Evolutionary conservation across 176 grass and related monocot species (phyloP).

Genomic region (Typha latifolia): DNA sequence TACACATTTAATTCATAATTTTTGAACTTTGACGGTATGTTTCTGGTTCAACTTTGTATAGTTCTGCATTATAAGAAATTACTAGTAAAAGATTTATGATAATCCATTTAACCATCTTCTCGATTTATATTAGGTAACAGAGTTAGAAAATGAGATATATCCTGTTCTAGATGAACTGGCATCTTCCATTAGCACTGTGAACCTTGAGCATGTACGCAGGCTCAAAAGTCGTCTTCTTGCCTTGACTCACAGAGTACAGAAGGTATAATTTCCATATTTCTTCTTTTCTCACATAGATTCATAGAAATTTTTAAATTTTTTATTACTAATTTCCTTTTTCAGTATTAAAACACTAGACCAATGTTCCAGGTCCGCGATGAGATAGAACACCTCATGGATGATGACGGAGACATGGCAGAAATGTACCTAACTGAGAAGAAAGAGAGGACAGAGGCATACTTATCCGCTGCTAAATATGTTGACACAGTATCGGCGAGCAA

Average conservation of each 20-base stretch:
- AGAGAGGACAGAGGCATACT: conserved; percentile 41
- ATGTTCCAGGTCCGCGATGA: conserved; percentile 71
- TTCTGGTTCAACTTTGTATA: too few species aligned
- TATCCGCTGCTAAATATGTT: conserved; percentile 35
- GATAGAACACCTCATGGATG: conserved; percentile 94
- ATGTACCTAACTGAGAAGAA: conserved; percentile 98
- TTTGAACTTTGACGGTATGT: too few species aligned
- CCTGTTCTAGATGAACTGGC: conserved; percentile 84
- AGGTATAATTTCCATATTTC: conserved; percentile 35
- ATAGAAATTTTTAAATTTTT: conserved; percentile 12
- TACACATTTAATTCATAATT: too few species aligned
- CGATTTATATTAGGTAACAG: conserved; percentile 53
- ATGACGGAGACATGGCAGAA: conserved; percentile 98
- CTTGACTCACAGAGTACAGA: conserved; percentile 87
- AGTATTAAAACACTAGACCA: neutral
- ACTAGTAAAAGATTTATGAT: too few species aligned
- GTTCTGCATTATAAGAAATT: too few species aligned
- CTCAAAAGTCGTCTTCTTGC: conserved; percentile 89
- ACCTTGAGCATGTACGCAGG: conserved; percentile 66
- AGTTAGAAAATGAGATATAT: conserved; percentile 84
- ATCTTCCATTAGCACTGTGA: conserved; percentile 68
- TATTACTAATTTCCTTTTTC: neutral
- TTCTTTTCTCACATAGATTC: conserved; percentile 2
- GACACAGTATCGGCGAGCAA: conserved; percentile 28
- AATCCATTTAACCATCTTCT: too few species aligned